Conservation (phyloP, 140 eudicot genomes). For the Senecio squalidus region DNA sequence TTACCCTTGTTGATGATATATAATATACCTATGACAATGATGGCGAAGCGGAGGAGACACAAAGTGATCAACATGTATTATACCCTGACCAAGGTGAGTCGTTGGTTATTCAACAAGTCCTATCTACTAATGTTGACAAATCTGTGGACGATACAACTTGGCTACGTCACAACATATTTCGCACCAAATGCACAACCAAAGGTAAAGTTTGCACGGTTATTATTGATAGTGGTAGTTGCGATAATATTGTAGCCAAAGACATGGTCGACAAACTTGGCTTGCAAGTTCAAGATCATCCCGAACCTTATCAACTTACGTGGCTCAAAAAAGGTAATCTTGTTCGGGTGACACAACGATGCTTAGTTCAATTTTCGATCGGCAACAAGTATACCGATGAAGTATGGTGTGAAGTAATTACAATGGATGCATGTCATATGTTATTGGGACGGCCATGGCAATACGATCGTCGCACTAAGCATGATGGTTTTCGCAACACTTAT, state of each 20-base stretch:
- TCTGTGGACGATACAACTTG: constrained; percentile 4
- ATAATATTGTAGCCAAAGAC: constrained; percentile 12
- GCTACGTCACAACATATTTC: constrained; percentile 28
- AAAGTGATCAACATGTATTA: background rate
- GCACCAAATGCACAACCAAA: constrained; percentile 20
- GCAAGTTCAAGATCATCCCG: constrained; percentile 5
- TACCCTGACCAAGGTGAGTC: constrained; percentile 14
- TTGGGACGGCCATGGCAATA: constrained; percentile 6
- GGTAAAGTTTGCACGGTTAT: constrained; percentile 28
- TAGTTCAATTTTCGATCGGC: constrained; percentile 18
- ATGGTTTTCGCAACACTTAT: constrained; percentile 5
- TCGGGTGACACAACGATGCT: constrained; percentile 16
- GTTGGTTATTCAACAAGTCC: constrained; percentile 6
- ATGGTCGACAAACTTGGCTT: constrained; percentile 9
- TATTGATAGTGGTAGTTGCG: constrained; percentile 34
- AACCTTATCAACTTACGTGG: constrained; percentile 27
- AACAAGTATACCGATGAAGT: constrained; percentile 14
- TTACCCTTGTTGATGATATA: background rate
- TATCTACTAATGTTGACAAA: background rate
- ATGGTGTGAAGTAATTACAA: constrained; percentile 17
- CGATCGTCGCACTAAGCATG: constrained; percentile 4
- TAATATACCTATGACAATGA: background rate
- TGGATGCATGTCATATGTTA: constrained; percentile 5
- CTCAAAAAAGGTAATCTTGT: constrained; percentile 20
- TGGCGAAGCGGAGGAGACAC: background rate